Evolutionary conservation across 2,329 filamentous ascomycete species (phyloP), one percentile per base, ranked within the genome.

Genomic region (Cordyceps javanica): DNA sequence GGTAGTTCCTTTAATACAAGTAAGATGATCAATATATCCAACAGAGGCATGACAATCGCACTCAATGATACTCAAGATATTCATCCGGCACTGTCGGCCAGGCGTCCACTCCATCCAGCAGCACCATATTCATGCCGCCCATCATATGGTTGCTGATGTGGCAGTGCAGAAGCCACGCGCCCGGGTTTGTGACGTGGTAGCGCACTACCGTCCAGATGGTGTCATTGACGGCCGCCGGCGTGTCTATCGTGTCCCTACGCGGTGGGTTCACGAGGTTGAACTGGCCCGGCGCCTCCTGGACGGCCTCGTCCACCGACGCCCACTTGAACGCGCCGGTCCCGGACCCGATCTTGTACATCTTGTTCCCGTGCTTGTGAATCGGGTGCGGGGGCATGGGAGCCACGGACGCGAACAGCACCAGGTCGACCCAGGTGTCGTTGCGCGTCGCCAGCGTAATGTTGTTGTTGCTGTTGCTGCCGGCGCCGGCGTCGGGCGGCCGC

Each of bases 311-410:
- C 0, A 86, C 78, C 1, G 74, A 76, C 2, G 65, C 67, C 74
- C 79, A 87, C 13, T 71, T 75, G 65, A 81, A 87, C 1, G 61
- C 56, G 0, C 81, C 81, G 0, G 62, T 63, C 2, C 82, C 83
- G 0, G 69, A 59, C 1, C 83, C 84, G 34, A 87, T 75, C 21
- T 78, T 69, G 63, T 76, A 86, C 70, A 80, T 82, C 65, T 83
- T 84, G 63, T 79, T 82, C 48, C 79, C 78, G 68, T 87, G 84
- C 71, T 86, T 86, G 74, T 87, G 84, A 52, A 87, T 80, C 0
- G 82, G 80, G 59, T 87, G 84, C 10, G 70, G 64, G 0, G 72
- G 81, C 63, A 82, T 79, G 7, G 78, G 70, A 3, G 69, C 68
- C 2, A 65, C 65, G n/a, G 68, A 65, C 2, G 77, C 69, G 30